These are phyloP conservation scores for Aspergillus leporis DNA, from an alignment of 495 filamentous ascomycete species.

Conservation along the genomic window DNA sequence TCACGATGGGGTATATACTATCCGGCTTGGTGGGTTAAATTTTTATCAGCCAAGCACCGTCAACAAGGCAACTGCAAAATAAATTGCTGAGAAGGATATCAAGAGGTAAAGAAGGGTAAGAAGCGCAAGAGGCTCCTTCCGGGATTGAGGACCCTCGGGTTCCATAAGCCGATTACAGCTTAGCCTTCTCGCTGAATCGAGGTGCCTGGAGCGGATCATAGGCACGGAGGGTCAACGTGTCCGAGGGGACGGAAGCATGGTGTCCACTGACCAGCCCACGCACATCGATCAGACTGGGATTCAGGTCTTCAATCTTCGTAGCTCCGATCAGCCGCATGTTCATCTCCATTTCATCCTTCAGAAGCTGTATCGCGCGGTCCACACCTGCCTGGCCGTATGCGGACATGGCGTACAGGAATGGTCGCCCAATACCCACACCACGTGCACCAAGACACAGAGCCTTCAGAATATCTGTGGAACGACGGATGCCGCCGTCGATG, in stretches of 20 bases:
- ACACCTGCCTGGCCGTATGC: conserved; percentile 88
- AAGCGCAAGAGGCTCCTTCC: neutral
- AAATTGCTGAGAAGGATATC: neutral
- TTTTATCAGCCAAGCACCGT: neutral
- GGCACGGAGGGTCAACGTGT: conserved; percentile 62
- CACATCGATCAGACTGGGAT: conserved; percentile 74
- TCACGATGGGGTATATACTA: conserved; percentile 10
- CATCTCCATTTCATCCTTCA: conserved; percentile 99
- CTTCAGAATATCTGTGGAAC: conserved; percentile 94
- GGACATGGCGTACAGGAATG: conserved; percentile 95
- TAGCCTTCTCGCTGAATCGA: conserved; percentile 59
- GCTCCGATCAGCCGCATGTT: conserved; percentile 93
- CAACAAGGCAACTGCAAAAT: neutral
- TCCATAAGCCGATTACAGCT: conserved; percentile 35
- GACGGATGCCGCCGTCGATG: conserved; percentile 85
- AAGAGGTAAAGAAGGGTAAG: neutral
- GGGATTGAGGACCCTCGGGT: neutral
- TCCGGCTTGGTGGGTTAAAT: neutral
- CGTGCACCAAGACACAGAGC: conserved; percentile 90
- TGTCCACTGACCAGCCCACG: conserved; percentile 70
- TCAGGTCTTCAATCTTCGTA: conserved; percentile 70
- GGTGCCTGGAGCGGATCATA: conserved; percentile 69
- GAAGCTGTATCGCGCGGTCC: conserved; percentile 86
- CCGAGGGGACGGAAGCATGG: conserved; percentile 61
- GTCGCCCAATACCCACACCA: conserved; percentile 91